phyloP scores from a whole-genome alignment of 768 basidiomycete species.

The Lactarius indigo region DNA sequence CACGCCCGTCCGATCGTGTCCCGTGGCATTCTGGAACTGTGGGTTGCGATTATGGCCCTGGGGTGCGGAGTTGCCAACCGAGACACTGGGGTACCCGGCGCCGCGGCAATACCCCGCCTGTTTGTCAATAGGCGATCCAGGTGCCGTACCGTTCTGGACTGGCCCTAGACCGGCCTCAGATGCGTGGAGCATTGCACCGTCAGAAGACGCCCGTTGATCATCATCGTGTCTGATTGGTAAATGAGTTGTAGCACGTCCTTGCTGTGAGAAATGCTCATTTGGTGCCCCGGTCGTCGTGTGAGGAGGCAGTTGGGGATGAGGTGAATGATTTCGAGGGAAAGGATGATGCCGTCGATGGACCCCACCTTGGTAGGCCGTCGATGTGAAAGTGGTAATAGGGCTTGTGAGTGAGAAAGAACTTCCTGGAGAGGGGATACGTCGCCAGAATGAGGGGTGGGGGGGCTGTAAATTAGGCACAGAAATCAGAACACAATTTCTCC shows the following conservation, averaged over 20 bases:
- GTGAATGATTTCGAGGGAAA: conserved; percentile 2
- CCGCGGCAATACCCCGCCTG: conserved; percentile 14
- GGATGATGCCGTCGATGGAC: conserved; percentile 12
- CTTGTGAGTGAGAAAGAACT: conserved; percentile 17
- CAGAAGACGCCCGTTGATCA: conserved; percentile 20
- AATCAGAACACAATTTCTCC: background rate
- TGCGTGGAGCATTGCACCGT: conserved; percentile 13
- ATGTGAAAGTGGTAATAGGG: conserved; percentile 12
- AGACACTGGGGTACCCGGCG: conserved; percentile 14
- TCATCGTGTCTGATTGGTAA: conserved; percentile 11
- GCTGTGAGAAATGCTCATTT: conserved; percentile 6
- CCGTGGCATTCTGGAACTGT: conserved; percentile 12
- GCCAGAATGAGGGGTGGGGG: conserved; percentile 18
- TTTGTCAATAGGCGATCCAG: conserved; percentile 20
- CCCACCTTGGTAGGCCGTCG: conserved; percentile 12
- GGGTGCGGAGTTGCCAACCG: conserved; percentile 11
- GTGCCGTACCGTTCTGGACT: conserved; percentile 19
- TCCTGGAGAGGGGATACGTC: conserved; percentile 20
- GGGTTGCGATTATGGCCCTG: conserved; percentile 1
- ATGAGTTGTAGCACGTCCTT: conserved; percentile 2
- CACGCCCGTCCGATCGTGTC: conserved; percentile 23
- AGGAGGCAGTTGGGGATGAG: background rate
- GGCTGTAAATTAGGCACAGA: conserved; percentile 1
- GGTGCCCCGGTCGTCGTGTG: background rate
- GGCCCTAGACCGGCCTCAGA: conserved; percentile 22